A percentile compares a stretch with the other conserved stretches of the same genome.
phyloP scores from a whole-genome alignment of 2,329 filamentous ascomycete genomes.

The Colletotrichum zoysiae region DNA sequence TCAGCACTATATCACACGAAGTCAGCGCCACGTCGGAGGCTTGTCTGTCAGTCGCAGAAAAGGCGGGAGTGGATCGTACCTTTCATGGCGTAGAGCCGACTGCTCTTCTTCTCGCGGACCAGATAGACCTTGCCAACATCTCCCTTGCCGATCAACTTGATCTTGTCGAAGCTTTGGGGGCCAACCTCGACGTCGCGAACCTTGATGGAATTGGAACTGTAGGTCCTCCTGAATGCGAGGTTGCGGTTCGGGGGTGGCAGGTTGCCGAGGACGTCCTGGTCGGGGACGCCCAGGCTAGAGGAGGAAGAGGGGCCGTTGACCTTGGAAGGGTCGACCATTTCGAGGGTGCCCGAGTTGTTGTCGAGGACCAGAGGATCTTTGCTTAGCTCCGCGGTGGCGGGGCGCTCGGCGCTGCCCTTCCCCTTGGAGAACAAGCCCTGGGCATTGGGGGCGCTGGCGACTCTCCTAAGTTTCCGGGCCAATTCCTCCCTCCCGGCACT shows the following conservation, averaged over 20 bases:
- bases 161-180: constrained; percentile 97
- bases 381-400: constrained; percentile 86
- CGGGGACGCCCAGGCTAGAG: constrained; percentile 51
- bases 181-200: constrained; percentile 96
- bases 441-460: constrained; percentile 96
- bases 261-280: constrained; percentile 67
- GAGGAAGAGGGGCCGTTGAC: constrained; percentile 50
- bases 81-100: constrained; percentile 97
- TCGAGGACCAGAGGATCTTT: constrained; percentile 81
- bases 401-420: constrained; percentile 73
- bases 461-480: constrained; percentile 90
- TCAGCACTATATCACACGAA: constrained; percentile 75
- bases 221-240: constrained; percentile 89
- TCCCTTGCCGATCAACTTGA: constrained; percentile 98
- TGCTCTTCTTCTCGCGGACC: constrained; percentile 97
- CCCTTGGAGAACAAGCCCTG: constrained; percentile 85
- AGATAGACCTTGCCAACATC: constrained; percentile 99
- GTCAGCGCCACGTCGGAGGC: constrained; percentile 52
- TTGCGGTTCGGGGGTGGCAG: constrained; percentile 76
- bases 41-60: background rate
- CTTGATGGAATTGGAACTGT: constrained; percentile 99
- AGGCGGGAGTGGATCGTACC: constrained; percentile 66
- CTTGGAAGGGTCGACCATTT: constrained; percentile 59
- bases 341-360: constrained; percentile 62
- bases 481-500: constrained; percentile 92